A percentile compares a stretch with the other conserved stretches of the same genome.
These are phyloP conservation scores for Hymenoscyphus occultus DNA, from an alignment of 2,329 filamentous ascomycete genomes.

Conservation along the genomic window DNA sequence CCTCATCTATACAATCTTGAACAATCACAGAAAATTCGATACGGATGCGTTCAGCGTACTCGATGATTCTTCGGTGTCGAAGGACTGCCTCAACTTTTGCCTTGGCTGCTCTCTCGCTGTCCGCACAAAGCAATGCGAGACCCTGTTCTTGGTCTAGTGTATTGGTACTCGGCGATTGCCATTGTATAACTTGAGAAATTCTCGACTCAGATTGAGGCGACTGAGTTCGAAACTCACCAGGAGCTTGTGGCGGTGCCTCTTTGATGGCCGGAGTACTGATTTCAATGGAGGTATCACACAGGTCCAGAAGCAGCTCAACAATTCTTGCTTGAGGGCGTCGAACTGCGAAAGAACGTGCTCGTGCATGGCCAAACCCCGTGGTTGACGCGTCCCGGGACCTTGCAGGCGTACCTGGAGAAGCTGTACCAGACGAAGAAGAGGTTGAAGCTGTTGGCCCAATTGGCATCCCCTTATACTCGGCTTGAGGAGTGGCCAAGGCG, in stretches of 20 bases:
- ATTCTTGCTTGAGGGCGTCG: slow-evolving; percentile 87
- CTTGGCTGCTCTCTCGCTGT: slow-evolving; percentile 80
- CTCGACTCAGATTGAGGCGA: slow-evolving; percentile 95
- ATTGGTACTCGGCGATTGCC: slow-evolving; percentile 91
- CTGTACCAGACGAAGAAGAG: slow-evolving; percentile 67
- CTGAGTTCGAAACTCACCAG: slow-evolving; percentile 82
- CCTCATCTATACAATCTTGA: slow-evolving; percentile 92
- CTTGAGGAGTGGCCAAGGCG: slow-evolving; percentile 48
- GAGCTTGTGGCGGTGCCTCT: slow-evolving; percentile 64
- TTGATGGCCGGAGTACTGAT: slow-evolving; percentile 94
- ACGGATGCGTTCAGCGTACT: slow-evolving; percentile 93
- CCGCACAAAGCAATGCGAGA: slow-evolving; percentile 78
- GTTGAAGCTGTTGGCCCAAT: slow-evolving; percentile 72
- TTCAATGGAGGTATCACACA: slow-evolving; percentile 93
- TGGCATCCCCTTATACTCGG: slow-evolving; percentile 83
- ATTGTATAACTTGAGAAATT: slow-evolving; percentile 90
- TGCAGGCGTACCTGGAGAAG: slow-evolving; percentile 68
- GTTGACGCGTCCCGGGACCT: slow-evolving; percentile 69
- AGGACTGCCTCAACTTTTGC: slow-evolving; percentile 91
- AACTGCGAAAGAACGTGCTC: slow-evolving; percentile 86
- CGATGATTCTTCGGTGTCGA: slow-evolving; percentile 86
- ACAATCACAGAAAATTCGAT: slow-evolving; percentile 91
- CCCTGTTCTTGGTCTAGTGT: slow-evolving; percentile 93
- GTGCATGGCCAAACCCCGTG: slow-evolving; percentile 67
- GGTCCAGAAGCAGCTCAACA: slow-evolving; percentile 88